Conservation (phyloP, 2,329 filamentous ascomycete genomes). For the Blumeria graminis region DNA sequence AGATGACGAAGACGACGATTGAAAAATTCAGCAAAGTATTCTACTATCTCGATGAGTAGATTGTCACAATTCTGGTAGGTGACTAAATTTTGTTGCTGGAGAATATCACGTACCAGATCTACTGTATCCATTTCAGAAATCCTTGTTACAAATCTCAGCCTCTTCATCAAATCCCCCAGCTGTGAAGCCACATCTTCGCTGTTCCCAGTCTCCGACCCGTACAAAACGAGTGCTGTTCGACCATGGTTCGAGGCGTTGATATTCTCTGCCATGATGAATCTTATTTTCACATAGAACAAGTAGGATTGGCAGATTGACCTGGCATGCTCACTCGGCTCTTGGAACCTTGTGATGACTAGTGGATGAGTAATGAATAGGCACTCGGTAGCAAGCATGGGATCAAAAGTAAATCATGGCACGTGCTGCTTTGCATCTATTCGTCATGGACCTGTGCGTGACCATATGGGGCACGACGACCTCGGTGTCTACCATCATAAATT, state of each 20-base stretch:
- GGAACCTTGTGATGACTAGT: no score
- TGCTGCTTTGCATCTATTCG: no score
- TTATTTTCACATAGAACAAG: neutral
- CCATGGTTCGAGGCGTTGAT: conserved; percentile 10
- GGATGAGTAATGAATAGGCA: no score
- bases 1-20: conserved; percentile 57
- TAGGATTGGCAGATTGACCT: no score
- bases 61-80: neutral
- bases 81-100: no score
- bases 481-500: no score
- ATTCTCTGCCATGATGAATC: conserved; percentile 5
- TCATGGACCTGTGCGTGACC: no score
- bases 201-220: conserved; percentile 89
- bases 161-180: conserved; percentile 46
- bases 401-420: no score
- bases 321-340: no score
- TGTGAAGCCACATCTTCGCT: conserved; percentile 79
- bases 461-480: no score
- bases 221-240: conserved; percentile 46
- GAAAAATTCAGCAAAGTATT: conserved; percentile 24
- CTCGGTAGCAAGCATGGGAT: no score
- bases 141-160: conserved; percentile 53
- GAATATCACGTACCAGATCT: conserved; percentile 36
- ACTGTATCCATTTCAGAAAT: conserved; percentile 57
- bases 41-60: conserved; percentile 15